Conservation (phyloP, 495 filamentous ascomycete species). For the Daldinia childiae region DNA sequence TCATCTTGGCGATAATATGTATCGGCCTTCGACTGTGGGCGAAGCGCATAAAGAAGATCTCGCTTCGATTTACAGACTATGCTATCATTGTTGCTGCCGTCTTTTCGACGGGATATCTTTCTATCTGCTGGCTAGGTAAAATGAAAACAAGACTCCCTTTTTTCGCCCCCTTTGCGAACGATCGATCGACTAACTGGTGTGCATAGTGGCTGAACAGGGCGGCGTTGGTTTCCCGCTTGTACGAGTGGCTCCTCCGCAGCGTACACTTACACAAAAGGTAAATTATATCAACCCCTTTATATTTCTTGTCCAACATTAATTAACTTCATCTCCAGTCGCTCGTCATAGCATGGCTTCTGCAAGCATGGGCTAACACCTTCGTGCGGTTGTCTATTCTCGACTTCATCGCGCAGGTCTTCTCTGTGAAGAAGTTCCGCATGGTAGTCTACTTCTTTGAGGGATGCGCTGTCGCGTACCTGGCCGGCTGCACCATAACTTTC, state of each 20-base stretch:
- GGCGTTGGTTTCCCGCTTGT: neutral
- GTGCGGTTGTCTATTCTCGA: neutral
- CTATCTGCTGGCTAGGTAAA: slow-evolving; percentile 1
- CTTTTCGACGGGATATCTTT: neutral
- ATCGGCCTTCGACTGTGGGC: slow-evolving; percentile 7
- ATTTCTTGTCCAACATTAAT: neutral
- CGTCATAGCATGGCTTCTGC: neutral
- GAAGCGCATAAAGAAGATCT: slow-evolving; percentile 6
- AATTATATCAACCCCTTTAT: neutral
- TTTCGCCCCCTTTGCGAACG: neutral
- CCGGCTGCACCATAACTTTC: neutral
- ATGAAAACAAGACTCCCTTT: neutral
- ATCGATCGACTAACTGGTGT: neutral
- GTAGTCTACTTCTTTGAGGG: neutral
- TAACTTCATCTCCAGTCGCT: neutral
- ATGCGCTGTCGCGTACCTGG: neutral
- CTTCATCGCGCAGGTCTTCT: neutral
- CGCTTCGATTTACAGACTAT: neutral
- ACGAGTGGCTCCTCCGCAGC: neutral
- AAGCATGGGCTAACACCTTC: neutral
- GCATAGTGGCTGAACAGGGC: neutral
- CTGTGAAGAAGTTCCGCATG: neutral
- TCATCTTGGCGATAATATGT: neutral
- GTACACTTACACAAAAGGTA: slow-evolving; percentile 1
- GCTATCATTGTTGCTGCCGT: neutral